Conservation (phyloP, 495 filamentous ascomycete genomes). For the Lichenothelia convexa region DNA sequence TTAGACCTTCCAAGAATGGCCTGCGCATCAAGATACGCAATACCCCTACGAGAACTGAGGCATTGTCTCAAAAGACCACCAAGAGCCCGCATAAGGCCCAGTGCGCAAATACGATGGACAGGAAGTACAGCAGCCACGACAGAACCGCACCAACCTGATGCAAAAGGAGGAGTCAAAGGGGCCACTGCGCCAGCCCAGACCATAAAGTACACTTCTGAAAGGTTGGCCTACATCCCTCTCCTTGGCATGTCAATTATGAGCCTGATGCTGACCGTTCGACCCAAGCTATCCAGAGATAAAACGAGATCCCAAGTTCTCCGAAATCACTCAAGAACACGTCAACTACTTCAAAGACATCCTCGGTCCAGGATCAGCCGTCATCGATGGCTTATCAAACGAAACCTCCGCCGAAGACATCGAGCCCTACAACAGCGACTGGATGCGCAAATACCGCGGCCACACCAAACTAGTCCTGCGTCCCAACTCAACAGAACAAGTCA, state of each 20-base stretch:
- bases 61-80: too few relatives aligned
- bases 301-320: slow-evolving; percentile 53
- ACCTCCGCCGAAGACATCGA: slow-evolving; percentile 59
- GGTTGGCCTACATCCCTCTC: slow-evolving; percentile 18
- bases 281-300: slow-evolving; percentile 68
- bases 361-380: slow-evolving; percentile 56
- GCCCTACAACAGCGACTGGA: slow-evolving; percentile 94
- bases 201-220: slow-evolving; percentile 62
- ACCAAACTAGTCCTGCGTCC: slow-evolving; percentile 76
- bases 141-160: slow-evolving; percentile 19
- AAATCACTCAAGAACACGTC: slow-evolving; percentile 55
- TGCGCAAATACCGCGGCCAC: slow-evolving; percentile 94
- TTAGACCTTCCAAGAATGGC: slow-evolving; percentile 7
- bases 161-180: slow-evolving; percentile 16
- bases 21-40: slow-evolving; percentile 7
- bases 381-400: slow-evolving; percentile 61
- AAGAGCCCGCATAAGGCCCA: too few relatives aligned
- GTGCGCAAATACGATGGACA: slow-evolving; percentile 1
- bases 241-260: slow-evolving; percentile 2
- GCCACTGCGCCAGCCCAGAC: slow-evolving; percentile 25
- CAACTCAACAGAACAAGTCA: slow-evolving; percentile 61
- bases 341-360: slow-evolving; percentile 58
- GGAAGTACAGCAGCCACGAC: slow-evolving; percentile 11
- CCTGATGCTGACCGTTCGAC: too few relatives aligned
- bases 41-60: slow-evolving; percentile 12